phyloP scores from a whole-genome alignment of 2,329 filamentous ascomycete species.

The Elsinoe batatas region DNA sequence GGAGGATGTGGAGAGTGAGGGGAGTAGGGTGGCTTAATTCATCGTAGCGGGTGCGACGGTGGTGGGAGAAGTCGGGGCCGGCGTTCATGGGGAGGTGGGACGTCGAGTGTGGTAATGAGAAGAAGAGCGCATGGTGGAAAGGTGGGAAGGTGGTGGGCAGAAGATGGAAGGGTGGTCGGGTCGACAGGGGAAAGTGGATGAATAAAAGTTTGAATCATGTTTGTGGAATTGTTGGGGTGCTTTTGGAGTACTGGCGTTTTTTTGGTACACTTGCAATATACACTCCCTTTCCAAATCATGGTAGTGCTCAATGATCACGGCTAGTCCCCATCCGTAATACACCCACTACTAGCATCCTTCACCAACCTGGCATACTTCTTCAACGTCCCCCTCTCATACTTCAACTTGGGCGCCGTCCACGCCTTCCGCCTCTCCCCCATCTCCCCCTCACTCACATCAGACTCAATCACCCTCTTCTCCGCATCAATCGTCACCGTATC shows the following conservation, averaged over 20 bases:
- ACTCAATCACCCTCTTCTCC: constrained; percentile 56
- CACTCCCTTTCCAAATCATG: no score
- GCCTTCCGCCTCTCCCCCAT: constrained; percentile 41
- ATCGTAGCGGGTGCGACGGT: no score
- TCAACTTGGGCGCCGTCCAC: constrained; percentile 45
- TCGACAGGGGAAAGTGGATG: no score
- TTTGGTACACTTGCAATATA: not conserved
- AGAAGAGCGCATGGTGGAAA: no score
- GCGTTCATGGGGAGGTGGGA: no score
- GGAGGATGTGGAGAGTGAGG: not conserved
- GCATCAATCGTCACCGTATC: constrained; percentile 82
- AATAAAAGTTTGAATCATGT: not conserved
- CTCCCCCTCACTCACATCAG: constrained; percentile 58
- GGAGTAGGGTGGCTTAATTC: not conserved
- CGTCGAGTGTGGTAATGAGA: no score
- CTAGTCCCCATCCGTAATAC: constrained; percentile 42
- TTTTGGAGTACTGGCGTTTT: not conserved
- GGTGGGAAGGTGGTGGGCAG: no score
- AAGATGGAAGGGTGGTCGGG: no score
- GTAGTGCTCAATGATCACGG: no score
- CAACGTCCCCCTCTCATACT: constrained; percentile 49
- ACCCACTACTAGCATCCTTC: constrained; percentile 49
- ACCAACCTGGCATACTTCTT: constrained; percentile 50
- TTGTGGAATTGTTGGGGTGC: no score
- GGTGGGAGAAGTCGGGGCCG: no score